Conservation (phyloP, 1,284 basidiomycete genomes). For the Agaricales sp. region DNA sequence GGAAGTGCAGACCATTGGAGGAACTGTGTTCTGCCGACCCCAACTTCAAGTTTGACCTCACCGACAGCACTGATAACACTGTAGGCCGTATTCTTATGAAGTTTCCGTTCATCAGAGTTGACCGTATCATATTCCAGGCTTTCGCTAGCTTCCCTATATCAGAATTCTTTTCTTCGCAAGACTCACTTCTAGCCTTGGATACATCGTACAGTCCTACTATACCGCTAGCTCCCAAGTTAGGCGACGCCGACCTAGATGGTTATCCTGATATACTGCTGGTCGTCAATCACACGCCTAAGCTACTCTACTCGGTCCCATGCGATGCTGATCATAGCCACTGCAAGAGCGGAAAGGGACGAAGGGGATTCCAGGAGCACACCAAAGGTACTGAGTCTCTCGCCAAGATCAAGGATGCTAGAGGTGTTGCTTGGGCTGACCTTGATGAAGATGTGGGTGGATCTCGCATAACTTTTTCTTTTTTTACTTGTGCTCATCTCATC, state of each 20-base stretch:
- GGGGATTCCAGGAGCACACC: slow-evolving; percentile 54
- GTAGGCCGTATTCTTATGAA: slow-evolving; percentile 28
- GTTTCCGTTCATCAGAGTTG: slow-evolving; percentile 5
- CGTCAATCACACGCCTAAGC: slow-evolving; percentile 48
- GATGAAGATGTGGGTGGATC: slow-evolving; percentile 82
- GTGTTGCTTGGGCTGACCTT: slow-evolving; percentile 81
- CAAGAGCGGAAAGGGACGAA: slow-evolving; percentile 31
- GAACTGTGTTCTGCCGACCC: slow-evolving; percentile 79
- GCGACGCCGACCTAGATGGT: slow-evolving; percentile 91
- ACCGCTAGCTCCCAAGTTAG: slow-evolving; percentile 74
- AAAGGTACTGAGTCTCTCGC: slow-evolving; percentile 59
- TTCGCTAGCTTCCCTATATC: slow-evolving; percentile 62
- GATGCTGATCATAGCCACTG: slow-evolving; percentile 21
- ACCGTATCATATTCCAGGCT: slow-evolving; percentile 31
- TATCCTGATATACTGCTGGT: slow-evolving; percentile 86
- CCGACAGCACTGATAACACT: slow-evolving; percentile 37
- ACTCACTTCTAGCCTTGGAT: slow-evolving; percentile 60
- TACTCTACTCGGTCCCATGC: slow-evolving; percentile 73
- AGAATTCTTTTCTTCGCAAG: slow-evolving; percentile 41
- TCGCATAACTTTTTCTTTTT: no score
- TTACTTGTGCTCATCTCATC: slow-evolving; percentile 6
- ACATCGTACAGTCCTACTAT: slow-evolving; percentile 50
- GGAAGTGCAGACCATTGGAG: slow-evolving; percentile 65
- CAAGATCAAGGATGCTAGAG: slow-evolving; percentile 67
- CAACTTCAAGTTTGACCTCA: slow-evolving; percentile 71